Conservation (phyloP, 306 rosid genomes). For the Fragaria nilgerrensis region DNA sequence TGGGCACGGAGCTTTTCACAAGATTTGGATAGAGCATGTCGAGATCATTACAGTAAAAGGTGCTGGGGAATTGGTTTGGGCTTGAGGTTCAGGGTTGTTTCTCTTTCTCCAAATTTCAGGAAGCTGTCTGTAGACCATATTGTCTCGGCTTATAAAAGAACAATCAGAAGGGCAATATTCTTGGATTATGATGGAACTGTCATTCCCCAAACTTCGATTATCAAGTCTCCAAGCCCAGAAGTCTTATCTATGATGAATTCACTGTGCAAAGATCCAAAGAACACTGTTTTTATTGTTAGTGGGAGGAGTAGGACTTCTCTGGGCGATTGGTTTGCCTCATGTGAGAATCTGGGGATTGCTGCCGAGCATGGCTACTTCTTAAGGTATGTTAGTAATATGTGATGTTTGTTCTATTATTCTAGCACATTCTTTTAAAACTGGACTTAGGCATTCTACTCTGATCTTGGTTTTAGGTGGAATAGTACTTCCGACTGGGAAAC, state of each 20-base stretch:
- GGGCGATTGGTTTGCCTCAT: slow-evolving; percentile 68
- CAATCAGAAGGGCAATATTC: slow-evolving; percentile 69
- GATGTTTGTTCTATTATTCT: neutral
- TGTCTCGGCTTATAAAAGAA: slow-evolving; percentile 64
- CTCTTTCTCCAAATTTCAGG: slow-evolving; percentile 64
- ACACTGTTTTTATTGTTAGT: slow-evolving; percentile 76
- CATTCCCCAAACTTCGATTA: slow-evolving; percentile 61
- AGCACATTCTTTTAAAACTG: neutral
- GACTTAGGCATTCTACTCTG: slow-evolving; percentile 7
- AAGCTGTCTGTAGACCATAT: slow-evolving; percentile 62
- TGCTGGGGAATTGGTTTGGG: slow-evolving; percentile 86
- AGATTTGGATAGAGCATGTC: slow-evolving; percentile 83
- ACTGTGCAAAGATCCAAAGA: slow-evolving; percentile 68
- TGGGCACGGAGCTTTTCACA: slow-evolving; percentile 85
- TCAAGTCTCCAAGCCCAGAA: slow-evolving; percentile 58
- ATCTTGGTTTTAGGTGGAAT: slow-evolving; percentile 50
- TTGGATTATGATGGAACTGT: slow-evolving; percentile 91
- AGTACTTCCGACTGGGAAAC: slow-evolving; percentile 66
- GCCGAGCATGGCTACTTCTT: slow-evolving; percentile 88
- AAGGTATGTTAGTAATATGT: slow-evolving; percentile 47
- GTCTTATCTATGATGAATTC: slow-evolving; percentile 58
- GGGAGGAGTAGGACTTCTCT: slow-evolving; percentile 72
- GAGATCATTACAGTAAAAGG: slow-evolving; percentile 66
- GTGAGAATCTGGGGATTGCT: slow-evolving; percentile 71
- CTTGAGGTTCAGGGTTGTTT: slow-evolving; percentile 70